Evolutionary conservation across 2,329 filamentous ascomycete genomes (phyloP), one percentile per base, ranked within the genome.

Genomic region (Alternaria sp.): DNA sequence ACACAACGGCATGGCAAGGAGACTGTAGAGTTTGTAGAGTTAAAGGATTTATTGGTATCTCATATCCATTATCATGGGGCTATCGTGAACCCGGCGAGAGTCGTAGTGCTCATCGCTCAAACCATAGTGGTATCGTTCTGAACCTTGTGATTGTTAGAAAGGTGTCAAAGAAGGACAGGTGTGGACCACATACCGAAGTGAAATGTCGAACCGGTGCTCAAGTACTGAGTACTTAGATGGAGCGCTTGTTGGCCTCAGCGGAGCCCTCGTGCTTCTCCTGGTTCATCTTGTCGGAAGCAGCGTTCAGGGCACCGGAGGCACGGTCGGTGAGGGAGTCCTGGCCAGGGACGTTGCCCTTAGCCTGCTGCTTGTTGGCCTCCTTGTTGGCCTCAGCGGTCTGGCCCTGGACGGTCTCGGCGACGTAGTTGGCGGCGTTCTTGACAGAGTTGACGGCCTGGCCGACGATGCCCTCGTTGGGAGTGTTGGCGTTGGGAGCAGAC

Each of bases 401-500:
- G 78, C 89, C 82, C 84, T 90, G 85, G 77, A 88, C 80, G 74
- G 84, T 82, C 85, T 90, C 89, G 71, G 87, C 81, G 82, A 90
- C 88, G 87, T 90, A 90, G 86, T 90, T 90, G 82, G 83, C 88
- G 76, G 85, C 86, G 82, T 90, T 87, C 84, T 80, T 74, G 68
- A 78, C 68, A 51, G 75, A 76, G 78, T 81, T 81, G 77, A 69
- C 65, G 71, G 74, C 69, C 75, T 80, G 77, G 72, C 79, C 80
- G 74, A 82, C 73, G 73, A 82, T 80, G 70, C 79, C 80, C 74
- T 82, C 78, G 73, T 81, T 82, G 66, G 81, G 80, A 66, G 72
- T 77, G 75, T 82, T 77, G 71, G 74, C 78, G 79, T 82, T 82
- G 70, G 80, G 80, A 61, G 78, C 80, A 81, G 80, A 80, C 80